A percentile compares a stretch with the other conserved stretches of the same genome.
Conservation (phyloP, 768 basidiomycete species). For the Termitomyces sp. region DNA sequence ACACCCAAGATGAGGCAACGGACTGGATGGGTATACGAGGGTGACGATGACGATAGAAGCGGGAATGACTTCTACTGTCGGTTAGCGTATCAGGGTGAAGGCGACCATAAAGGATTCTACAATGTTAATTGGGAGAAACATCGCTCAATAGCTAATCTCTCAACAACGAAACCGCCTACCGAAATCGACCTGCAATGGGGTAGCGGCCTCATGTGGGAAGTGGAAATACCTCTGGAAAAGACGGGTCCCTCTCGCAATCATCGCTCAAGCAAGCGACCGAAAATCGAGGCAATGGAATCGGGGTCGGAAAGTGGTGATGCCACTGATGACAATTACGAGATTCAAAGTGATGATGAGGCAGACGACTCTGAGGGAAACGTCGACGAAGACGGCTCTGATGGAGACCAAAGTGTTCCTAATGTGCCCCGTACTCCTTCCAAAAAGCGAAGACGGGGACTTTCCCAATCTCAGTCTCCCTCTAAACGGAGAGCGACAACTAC, state of each 20-base stretch:
- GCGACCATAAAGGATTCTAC: constrained; percentile 50
- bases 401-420: constrained; percentile 26
- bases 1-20: constrained; percentile 8
- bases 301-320: constrained; percentile 23
- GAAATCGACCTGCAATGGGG: constrained; percentile 28
- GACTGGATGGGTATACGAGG: constrained; percentile 13
- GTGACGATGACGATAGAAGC: constrained; percentile 18
- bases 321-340: constrained; percentile 24
- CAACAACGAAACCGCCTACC: constrained; percentile 23
- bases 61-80: constrained; percentile 47
- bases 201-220: constrained; percentile 45
- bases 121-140: constrained; percentile 57
- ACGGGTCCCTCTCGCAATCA: constrained; percentile 3
- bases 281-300: constrained; percentile 14
- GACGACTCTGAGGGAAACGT: constrained; percentile 12
- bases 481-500: constrained; percentile 17
- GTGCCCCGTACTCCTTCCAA: constrained; percentile 50
- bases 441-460: constrained; percentile 38
- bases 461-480: constrained; percentile 17
- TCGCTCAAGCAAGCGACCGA: constrained; percentile 16
- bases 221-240: constrained; percentile 26
- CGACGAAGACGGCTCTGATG: constrained; percentile 28
- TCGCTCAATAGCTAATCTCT: constrained; percentile 33
- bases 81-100: constrained; percentile 53
- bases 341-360: constrained; percentile 13